A percentile compares a stretch with the other conserved stretches of the same genome.
Conservation (phyloP, 106 monocot genomes). For the Triglochin maritima region DNA sequence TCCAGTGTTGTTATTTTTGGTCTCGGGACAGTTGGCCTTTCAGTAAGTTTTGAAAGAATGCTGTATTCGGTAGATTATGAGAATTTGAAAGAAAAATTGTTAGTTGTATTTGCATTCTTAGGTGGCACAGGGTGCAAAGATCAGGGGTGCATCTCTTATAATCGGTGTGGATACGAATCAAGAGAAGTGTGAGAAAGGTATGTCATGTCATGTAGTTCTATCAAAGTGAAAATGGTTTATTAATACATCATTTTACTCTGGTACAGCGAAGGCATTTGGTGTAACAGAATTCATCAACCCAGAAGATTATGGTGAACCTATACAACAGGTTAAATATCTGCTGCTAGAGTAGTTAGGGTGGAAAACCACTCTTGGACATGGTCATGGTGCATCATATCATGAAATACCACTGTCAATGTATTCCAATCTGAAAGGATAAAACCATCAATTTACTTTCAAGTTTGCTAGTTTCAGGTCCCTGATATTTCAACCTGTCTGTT, state of each 20-base stretch:
- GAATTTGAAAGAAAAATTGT: neutral
- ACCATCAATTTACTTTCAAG: too few species aligned
- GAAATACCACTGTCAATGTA: too few species aligned
- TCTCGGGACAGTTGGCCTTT: conserved; percentile 89
- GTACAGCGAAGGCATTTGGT: conserved; percentile 66
- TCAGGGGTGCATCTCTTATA: conserved; percentile 65
- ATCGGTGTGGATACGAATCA: conserved; percentile 86
- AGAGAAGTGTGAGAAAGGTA: conserved; percentile 72
- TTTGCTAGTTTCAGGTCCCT: too few species aligned
- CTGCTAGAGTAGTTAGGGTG: neutral
- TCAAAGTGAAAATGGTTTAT: neutral
- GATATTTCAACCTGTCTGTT: too few species aligned
- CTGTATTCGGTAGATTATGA: neutral
- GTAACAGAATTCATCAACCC: conserved; percentile 81
- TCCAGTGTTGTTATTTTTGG: conserved; percentile 91
- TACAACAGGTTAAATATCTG: conserved; percentile 46
- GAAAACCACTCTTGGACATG: neutral
- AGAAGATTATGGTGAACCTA: conserved; percentile 54
- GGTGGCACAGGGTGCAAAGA: conserved; percentile 87
- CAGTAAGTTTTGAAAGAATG: conserved; percentile 32
- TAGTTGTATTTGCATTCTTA: conserved; percentile 11
- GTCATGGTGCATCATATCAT: neutral
- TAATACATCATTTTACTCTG: neutral
- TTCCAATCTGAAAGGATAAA: too few species aligned
- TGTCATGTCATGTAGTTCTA: neutral